These are phyloP conservation scores for Fagopyrum tataricum DNA, from an alignment of 148 eudicot genomes.

Conservation along the genomic window DNA sequence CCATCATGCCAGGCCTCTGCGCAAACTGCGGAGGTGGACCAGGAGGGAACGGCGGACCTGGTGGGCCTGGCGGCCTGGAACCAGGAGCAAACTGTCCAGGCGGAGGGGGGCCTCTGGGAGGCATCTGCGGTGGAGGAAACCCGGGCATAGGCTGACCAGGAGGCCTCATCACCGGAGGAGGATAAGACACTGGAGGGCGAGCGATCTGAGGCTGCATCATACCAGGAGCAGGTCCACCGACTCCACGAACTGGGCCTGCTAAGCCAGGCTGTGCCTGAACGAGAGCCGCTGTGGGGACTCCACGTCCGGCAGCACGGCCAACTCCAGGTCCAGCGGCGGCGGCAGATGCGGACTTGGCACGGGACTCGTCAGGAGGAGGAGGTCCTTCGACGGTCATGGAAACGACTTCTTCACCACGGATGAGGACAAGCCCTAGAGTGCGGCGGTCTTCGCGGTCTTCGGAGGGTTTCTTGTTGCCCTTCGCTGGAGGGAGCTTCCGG, in stretches of 20 bases:
- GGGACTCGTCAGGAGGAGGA: slow-evolving; percentile 83
- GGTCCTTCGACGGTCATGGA: slow-evolving; percentile 99
- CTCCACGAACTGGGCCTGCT: slow-evolving; percentile 82
- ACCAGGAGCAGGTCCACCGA: slow-evolving; percentile 85
- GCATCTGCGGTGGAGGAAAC: slow-evolving; percentile 25
- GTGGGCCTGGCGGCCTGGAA: slow-evolving; percentile 23
- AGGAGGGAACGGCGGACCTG: slow-evolving; percentile 15
- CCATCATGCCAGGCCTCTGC: slow-evolving; percentile 41
- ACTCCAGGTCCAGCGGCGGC: slow-evolving; percentile 57
- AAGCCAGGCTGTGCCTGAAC: slow-evolving; percentile 78
- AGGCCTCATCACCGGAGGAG: slow-evolving; percentile 52
- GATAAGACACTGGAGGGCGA: slow-evolving; percentile 53
- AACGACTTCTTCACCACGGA: slow-evolving; percentile 85
- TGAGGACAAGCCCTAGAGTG: slow-evolving; percentile 82
- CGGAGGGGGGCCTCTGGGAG: slow-evolving; percentile 36
- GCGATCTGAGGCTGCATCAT: slow-evolving; percentile 99
- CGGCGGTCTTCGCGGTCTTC: slow-evolving; percentile 70
- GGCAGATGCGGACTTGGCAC: slow-evolving; percentile 44
- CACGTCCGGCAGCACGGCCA: slow-evolving; percentile 83
- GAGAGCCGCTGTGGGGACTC: slow-evolving; percentile 48
- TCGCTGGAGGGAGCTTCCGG: slow-evolving; percentile 73
- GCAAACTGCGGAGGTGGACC: slow-evolving; percentile 49
- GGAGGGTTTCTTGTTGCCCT: slow-evolving; percentile 41
- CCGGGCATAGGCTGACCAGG: slow-evolving; percentile 46
- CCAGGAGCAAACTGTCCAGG: slow-evolving; percentile 36